Evolutionary conservation across 345 rosid species (phyloP).

Genomic region (Aquilaria malaccensis): DNA sequence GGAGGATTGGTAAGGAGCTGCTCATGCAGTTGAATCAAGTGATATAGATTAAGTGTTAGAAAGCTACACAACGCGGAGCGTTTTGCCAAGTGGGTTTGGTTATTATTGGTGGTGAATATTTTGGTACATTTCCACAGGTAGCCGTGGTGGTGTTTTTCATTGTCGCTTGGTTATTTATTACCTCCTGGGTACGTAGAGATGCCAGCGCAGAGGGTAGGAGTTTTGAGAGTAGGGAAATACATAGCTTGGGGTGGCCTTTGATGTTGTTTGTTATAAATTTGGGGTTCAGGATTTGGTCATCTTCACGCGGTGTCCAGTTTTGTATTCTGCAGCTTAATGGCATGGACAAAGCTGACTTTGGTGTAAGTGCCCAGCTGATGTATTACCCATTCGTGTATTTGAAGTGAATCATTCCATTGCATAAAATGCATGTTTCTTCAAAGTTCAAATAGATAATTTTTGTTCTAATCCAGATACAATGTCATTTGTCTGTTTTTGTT

Average conservation of each 20-base stretch:
- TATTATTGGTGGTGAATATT: constrained; percentile 40
- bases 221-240: constrained; percentile 81
- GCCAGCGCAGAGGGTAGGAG: constrained; percentile 62
- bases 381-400: too few species aligned
- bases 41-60: constrained; percentile 67
- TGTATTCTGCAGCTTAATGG: constrained; percentile 22
- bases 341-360: constrained; percentile 12
- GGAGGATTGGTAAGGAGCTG: constrained; percentile 80
- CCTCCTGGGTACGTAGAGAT: constrained; percentile 61
- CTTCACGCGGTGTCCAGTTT: background rate
- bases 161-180: constrained; percentile 87
- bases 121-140: constrained; percentile 60
- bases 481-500: too few species aligned
- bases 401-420: too few species aligned
- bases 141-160: constrained; percentile 74
- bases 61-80: constrained; percentile 73
- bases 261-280: constrained; percentile 24
- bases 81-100: constrained; percentile 52
- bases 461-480: too few species aligned
- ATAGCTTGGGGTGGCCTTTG: constrained; percentile 61
- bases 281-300: too few species aligned
- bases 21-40: constrained; percentile 63
- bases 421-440: constrained; percentile 7
- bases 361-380: constrained; percentile 12
- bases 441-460: too few species aligned